phyloP scores from a whole-genome alignment of 208 protist genomes.

The Acanthamoeba culbertsoni region DNA sequence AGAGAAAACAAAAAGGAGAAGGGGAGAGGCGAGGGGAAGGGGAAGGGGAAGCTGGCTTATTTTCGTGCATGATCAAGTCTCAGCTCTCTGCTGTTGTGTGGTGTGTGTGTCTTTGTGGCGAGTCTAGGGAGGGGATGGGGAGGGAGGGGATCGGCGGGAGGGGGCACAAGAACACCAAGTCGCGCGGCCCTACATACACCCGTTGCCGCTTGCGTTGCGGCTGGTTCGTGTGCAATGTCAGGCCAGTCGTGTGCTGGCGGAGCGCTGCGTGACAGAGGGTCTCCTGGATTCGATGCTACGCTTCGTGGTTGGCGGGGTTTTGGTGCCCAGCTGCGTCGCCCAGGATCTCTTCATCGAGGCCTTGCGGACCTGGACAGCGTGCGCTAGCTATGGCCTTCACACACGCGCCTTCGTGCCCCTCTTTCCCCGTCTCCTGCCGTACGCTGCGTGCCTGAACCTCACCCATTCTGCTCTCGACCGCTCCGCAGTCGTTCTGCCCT shows the following conservation, averaged over 20 bases:
- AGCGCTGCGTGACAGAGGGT: neutral
- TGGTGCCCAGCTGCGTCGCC: neutral
- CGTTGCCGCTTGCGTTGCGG: neutral
- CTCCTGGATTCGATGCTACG: neutral
- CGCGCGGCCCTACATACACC: neutral
- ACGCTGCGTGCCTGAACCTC: neutral
- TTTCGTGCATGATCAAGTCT: too few species aligned
- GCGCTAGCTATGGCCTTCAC: neutral
- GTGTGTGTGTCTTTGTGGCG: too few species aligned
- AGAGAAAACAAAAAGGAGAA: too few species aligned
- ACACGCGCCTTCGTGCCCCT: neutral
- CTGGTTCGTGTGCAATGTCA: neutral
- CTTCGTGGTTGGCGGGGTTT: neutral
- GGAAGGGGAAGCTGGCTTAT: too few species aligned
- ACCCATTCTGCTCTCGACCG: neutral
- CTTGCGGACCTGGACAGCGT: neutral
- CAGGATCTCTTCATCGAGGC: neutral
- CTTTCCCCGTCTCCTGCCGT: neutral
- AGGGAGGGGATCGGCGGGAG: neutral
- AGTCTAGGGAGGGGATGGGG: neutral
- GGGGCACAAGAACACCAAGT: too few species aligned
- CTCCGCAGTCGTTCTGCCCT: neutral
- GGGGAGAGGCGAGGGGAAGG: too few species aligned
- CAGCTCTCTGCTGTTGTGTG: too few species aligned
- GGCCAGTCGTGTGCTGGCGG: neutral